These are phyloP conservation scores for Lolium rigidum DNA, from an alignment of 176 grass and related monocot species.

Conservation along the genomic window DNA sequence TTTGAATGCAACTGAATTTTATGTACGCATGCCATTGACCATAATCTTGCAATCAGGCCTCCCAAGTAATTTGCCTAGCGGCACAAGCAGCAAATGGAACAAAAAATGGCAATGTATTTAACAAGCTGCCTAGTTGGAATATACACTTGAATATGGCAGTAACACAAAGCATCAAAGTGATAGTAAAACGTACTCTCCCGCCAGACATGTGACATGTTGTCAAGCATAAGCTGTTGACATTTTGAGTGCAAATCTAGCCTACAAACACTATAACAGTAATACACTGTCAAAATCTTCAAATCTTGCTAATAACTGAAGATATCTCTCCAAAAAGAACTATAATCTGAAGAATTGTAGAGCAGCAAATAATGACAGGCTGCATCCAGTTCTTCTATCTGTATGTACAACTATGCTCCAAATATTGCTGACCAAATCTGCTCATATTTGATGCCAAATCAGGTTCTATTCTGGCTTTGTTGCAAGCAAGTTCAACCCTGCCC, in stretches of 20 bases:
- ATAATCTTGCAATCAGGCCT: background rate
- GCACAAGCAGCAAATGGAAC: background rate
- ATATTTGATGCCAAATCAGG: conserved; percentile 3
- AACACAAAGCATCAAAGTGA: background rate
- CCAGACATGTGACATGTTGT: background rate
- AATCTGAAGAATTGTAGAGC: conserved; percentile 33
- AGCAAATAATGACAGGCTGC: conserved; percentile 47
- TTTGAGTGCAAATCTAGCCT: conserved; percentile 32
- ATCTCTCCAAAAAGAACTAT: conserved; percentile 21
- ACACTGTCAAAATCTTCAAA: conserved; percentile 47
- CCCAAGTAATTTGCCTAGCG: background rate
- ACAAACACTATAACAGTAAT: conserved; percentile 41
- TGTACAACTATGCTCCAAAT: conserved; percentile 54
- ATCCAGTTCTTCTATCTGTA: conserved; percentile 59
- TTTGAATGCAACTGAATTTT: background rate
- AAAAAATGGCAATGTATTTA: background rate
- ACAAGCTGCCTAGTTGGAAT: background rate
- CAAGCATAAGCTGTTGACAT: conserved; percentile 16
- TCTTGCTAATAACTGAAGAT: conserved; percentile 32
- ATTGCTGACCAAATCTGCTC: conserved; percentile 33
- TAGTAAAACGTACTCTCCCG: background rate
- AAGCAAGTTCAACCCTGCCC: conserved; percentile 56
- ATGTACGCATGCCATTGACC: background rate
- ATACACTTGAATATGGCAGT: background rate
- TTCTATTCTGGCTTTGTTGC: conserved; percentile 53